Conservation (phyloP, 257 asterid species). For the Gentiana dahurica region DNA sequence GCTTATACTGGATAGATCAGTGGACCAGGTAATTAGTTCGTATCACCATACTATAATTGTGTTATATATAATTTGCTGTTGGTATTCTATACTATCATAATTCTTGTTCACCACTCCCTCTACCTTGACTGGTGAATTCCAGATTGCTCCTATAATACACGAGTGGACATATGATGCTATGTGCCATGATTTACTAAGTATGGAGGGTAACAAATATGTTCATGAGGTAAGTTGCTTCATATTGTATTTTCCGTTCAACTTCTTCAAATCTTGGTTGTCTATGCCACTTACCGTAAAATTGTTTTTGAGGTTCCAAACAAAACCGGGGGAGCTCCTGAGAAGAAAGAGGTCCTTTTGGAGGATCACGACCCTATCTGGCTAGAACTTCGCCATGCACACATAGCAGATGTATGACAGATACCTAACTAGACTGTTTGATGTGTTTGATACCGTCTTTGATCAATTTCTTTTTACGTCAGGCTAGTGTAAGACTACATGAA, state of each 20-base stretch:
- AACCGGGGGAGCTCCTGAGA: constrained; percentile 74
- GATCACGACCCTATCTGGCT: constrained; percentile 99
- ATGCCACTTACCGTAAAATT: constrained; percentile 9
- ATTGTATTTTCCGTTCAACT: constrained; percentile 10
- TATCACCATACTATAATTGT: background rate
- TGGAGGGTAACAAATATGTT: constrained; percentile 96
- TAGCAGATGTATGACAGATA: constrained; percentile 80
- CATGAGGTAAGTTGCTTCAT: constrained; percentile 56
- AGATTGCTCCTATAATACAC: constrained; percentile 97
- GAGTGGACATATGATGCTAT: constrained; percentile 99
- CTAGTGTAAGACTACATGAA: constrained; percentile 86
- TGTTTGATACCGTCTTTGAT: constrained; percentile 13
- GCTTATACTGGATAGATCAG: constrained; percentile 91
- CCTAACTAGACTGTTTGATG: constrained; percentile 5
- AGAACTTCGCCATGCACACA: constrained; percentile 96
- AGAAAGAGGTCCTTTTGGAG: constrained; percentile 95
- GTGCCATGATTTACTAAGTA: constrained; percentile 89
- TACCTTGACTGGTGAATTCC: constrained; percentile 7
- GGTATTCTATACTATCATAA: background rate
- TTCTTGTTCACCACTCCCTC: background rate
- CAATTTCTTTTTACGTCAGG: constrained; percentile 45
- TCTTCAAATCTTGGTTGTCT: constrained; percentile 11
- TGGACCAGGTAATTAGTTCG: constrained; percentile 65
- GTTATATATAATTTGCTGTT: background rate
- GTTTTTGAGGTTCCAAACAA: constrained; percentile 70